Evolutionary conservation across 2,329 filamentous ascomycete species (phyloP), one percentile per base, ranked within the genome.

Genomic region (Diplodia sapinea): DNA sequence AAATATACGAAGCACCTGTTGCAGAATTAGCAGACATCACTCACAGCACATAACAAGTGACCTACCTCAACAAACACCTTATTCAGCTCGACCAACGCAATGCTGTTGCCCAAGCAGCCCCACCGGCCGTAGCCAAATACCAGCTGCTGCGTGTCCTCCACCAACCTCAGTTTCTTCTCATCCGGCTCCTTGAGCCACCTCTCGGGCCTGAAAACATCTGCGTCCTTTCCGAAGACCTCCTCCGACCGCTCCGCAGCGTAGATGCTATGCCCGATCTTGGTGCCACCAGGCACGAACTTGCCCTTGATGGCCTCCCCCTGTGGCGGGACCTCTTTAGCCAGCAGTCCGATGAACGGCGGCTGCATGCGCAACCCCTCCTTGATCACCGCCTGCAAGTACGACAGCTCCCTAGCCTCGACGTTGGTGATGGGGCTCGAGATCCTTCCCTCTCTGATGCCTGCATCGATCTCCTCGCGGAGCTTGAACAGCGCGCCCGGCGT

Each of bases 341-440:
- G 74, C 43, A 79, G 61, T 33, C 76, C 76, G 26, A 72, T 73
- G 3, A 79, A 76, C 4, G 77, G 77, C 4, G 82, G 82, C 64
- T 82, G 81, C 47, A 84, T 76, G 12, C 82, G 75, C 54, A 84
- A 71, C 6, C 76, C 81, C 71, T 84, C 82, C 36, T 82, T 82
- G 63, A 84, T 79, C 40, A 82, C 81, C 2, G 82, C 82, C 67
- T 79, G 74, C 3, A 84, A 71, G 68, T 83, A 84, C 0, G 81
- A 80, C 1, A 84, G 71, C 13, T 73, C 69, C 13, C 73, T 75
- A 3, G 79, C 81, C 72, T 82, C 77, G 6, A 74, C 68, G 69
- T 87, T 85, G 31, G 83, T 80, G 70, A 88, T 84, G 40, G 86
- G 76, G 0, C 67, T 69, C 0, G 78, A 78, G 15, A 84, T 76